phyloP scores from a whole-genome alignment of 768 basidiomycete genomes.

The Psilocybe tampanensis region DNA sequence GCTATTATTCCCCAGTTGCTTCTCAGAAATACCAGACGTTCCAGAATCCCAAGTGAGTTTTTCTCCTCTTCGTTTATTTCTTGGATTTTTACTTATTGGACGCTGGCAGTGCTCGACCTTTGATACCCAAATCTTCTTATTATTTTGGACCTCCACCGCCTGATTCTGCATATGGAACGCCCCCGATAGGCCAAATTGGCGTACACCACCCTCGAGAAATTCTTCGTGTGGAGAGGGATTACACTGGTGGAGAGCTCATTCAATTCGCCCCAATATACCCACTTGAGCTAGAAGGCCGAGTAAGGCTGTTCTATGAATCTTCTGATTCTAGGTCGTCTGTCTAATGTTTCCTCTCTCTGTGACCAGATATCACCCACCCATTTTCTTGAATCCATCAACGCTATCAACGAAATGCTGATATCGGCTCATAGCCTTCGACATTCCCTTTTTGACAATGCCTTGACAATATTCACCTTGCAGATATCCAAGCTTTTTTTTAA shows the following conservation, averaged over 20 bases:
- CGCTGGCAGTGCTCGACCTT: constrained; percentile 38
- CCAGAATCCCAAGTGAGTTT: constrained; percentile 46
- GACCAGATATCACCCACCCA: constrained; percentile 85
- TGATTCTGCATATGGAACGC: constrained; percentile 80
- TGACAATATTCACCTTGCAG: constrained; percentile 82
- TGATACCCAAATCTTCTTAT: constrained; percentile 80
- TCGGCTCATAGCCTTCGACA: constrained; percentile 79
- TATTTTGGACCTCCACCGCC: constrained; percentile 80
- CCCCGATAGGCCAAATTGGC: constrained; percentile 84
- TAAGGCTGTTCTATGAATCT: constrained; percentile 33
- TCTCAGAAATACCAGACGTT: constrained; percentile 46
- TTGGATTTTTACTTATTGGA: constrained; percentile 7
- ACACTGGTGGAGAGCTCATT: constrained; percentile 83
- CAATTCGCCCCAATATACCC: constrained; percentile 92
- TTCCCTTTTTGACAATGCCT: constrained; percentile 75
- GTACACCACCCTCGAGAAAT: constrained; percentile 91
- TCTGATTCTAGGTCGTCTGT: constrained; percentile 1
- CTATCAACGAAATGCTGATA: constrained; percentile 86
- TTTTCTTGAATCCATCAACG: constrained; percentile 88
- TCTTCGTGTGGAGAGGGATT: constrained; percentile 90
- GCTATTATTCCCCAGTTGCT: constrained; percentile 44
- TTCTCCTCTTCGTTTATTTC: constrained; percentile 7
- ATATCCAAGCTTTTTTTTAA: constrained; percentile 66
- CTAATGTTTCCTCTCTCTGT: neutral
- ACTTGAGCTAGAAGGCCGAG: constrained; percentile 90